phyloP scores from a whole-genome alignment of 805 yeast species.

The Scheffersomyces ergatensis region DNA sequence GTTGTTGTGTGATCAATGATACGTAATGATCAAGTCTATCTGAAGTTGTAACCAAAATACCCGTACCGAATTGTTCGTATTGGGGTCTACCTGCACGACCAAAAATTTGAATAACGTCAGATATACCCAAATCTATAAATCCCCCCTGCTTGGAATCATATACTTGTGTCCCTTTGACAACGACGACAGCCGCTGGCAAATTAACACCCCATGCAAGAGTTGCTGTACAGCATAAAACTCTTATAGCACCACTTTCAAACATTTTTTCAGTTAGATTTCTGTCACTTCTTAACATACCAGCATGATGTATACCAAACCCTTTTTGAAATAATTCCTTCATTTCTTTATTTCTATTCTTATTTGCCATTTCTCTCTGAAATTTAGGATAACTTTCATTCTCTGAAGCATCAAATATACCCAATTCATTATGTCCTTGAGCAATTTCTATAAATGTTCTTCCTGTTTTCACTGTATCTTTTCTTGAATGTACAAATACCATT shows the following conservation, averaged over 20 bases:
- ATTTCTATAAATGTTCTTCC: slow-evolving; percentile 68
- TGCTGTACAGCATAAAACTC: slow-evolving; percentile 92
- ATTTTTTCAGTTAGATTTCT: slow-evolving; percentile 85
- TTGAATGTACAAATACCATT: slow-evolving; percentile 94
- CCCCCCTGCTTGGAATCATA: slow-evolving; percentile 96
- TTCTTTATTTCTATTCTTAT: slow-evolving; percentile 72
- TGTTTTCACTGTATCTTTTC: slow-evolving; percentile 88
- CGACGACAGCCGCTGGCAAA: slow-evolving; percentile 96
- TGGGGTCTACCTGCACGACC: slow-evolving; percentile 99
- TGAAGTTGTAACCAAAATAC: slow-evolving; percentile 79
- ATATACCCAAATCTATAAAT: slow-evolving; percentile 85
- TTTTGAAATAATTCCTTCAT: slow-evolving; percentile 70
- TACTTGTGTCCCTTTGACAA: slow-evolving; percentile 94
- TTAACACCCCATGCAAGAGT: slow-evolving; percentile 99
- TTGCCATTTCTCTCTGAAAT: slow-evolving; percentile 61
- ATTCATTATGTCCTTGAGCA: slow-evolving; percentile 63
- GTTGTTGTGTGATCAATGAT: slow-evolving; percentile 87
- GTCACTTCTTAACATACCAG: slow-evolving; percentile 92
- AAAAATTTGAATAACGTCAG: slow-evolving; percentile 96
- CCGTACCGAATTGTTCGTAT: slow-evolving; percentile 87
- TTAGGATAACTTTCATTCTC: slow-evolving; percentile 39
- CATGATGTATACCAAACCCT: slow-evolving; percentile 96
- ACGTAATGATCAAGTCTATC: slow-evolving; percentile 86
- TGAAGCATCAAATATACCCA: slow-evolving; percentile 56
- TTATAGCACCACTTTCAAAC: slow-evolving; percentile 82